Evolutionary conservation across 129 eudicot species (phyloP).

Genomic region (Flaveria sonorensis): DNA sequence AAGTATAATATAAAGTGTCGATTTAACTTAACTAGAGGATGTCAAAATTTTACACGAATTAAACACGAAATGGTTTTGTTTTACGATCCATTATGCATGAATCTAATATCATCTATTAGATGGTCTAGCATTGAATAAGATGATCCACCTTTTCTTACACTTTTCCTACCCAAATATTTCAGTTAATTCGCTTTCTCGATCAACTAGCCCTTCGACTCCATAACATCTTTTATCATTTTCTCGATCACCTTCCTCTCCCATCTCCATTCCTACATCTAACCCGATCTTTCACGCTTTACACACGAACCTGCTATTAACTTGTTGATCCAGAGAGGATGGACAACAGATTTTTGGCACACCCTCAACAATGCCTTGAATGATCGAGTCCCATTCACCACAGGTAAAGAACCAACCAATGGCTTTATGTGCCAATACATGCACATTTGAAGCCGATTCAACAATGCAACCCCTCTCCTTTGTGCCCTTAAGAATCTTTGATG

Average conservation of each 20-base stretch:
- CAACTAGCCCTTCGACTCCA: slow-evolving; percentile 30
- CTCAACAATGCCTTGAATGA: slow-evolving; percentile 33
- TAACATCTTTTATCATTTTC: slow-evolving; percentile 37
- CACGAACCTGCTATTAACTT: slow-evolving; percentile 44
- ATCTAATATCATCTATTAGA: slow-evolving; percentile 38
- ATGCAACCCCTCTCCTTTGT: slow-evolving; percentile 38
- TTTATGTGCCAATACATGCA: slow-evolving; percentile 43
- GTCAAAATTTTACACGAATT: no score
- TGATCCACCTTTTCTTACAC: slow-evolving; percentile 39
- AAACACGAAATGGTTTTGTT: not conserved
- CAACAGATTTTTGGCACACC: slow-evolving; percentile 45
- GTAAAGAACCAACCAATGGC: slow-evolving; percentile 52
- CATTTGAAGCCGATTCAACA: slow-evolving; percentile 44
- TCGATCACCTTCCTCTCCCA: slow-evolving; percentile 41
- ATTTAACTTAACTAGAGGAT: no score
- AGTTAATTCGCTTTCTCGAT: slow-evolving; percentile 16
- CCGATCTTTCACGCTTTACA: slow-evolving; percentile 41
- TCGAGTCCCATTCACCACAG: slow-evolving; percentile 46
- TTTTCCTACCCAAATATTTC: slow-evolving; percentile 20
- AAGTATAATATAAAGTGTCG: no score
- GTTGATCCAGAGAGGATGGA: slow-evolving; percentile 40
- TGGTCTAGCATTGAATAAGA: slow-evolving; percentile 31
- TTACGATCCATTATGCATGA: not conserved
- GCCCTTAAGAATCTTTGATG: slow-evolving; percentile 27
- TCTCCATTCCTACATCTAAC: slow-evolving; percentile 36